Base-by-base conservation (phyloP, 257 asterid genomes). In the Lycium barbarum region DNA sequence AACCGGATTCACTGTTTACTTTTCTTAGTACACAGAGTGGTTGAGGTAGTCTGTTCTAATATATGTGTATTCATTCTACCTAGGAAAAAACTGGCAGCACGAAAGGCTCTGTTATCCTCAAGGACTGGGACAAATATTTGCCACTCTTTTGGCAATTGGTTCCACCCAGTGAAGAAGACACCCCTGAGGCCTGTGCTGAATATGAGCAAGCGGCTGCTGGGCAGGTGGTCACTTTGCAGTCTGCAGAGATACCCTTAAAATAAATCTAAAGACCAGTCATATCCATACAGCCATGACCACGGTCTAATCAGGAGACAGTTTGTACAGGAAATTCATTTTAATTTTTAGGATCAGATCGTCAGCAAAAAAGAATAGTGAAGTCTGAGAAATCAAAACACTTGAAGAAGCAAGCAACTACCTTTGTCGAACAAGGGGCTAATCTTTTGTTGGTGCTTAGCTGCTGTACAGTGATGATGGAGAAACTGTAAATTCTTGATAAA, bases 131-230 rank as follows among this genome's bases (percentile, higher is more conserved):
- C 88, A 93, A 88, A 86, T 97, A 94, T 87, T 86, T 97, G 90
- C 87, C 92, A 54, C 93, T 96, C 68, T 96, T 96, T 87, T 95
- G 99, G 99, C 99, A 96, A 85, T 91, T 95, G 83, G 99, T 96
- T 79, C 99, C 99, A 38, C 98, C 98, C 14, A 96, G 99, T 81
- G 99, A 96, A 88, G 99, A 97, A 88, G 99, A 97, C 91, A 93
- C 98, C 6, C 99, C 98, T 1, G 99, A 97, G 88, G 98, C 98
- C 59, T 88, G 95, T 51, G 91, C 93, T 1, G 94, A 93, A 85
- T 94, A 81, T 63, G 93, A 92, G 87, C 95, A 94, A 90, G 85
- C 95, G 14, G 82, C 91, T 2, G 61, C 97, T 36, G 92, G 90
- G n/a, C 90, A 87, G 86, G 95, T 86, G 84, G 95, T 93, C 83